Base-by-base conservation (phyloP, 768 basidiomycete species). In the Mycena kentingensis region DNA sequence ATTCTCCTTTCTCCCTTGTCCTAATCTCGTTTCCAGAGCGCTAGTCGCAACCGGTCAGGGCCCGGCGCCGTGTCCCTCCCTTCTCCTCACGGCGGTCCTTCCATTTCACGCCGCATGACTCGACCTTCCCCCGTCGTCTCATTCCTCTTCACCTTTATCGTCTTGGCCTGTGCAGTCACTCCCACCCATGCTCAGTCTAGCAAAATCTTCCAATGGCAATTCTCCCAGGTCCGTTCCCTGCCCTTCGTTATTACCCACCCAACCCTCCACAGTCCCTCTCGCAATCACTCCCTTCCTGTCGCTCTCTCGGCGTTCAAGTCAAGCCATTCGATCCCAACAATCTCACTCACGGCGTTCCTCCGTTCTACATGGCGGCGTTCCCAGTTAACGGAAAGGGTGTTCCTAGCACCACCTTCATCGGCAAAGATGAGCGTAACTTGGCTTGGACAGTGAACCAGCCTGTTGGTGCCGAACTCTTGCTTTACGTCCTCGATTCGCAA, bases 321-420 rank as follows among this genome's bases (percentile, higher is more conserved):
- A 49, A 63, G 26, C 60, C 67, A 5, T 55, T 64, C 32, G 61
- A 59, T 35, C 25, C 54, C 29, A 58, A 55, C 5, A 58, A 63
- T 25, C 47, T 56, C 12, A 60, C 51, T 18, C 35, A 61, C 25
- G 69, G 65, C 24, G 43, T 24, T 6, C 65, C 69, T 10, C 74
- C 73, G 4, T 77, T 69, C 52, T 67, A 68, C 51, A 57, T 76
- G 59, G 54, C 75, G 10, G 70, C 70, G 1, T 66, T 73, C 44
- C 67, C 67, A 37, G 52, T 63, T 3, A 60, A 51, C 21, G 71
- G 67, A 18, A n/a, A 4, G 31, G 54, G 50, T 19, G 61, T 61
- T 7, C 60, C 65, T 1, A 69, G 61, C 16, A 63, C 62, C 10
- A 62, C 65, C 1, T 35, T 64, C 26, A 46, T 73, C 26, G 76